Evolutionary conservation across 2,329 filamentous ascomycete species (phyloP), one percentile per base, ranked within the genome.

Genomic region (Aspergillus sp.): DNA sequence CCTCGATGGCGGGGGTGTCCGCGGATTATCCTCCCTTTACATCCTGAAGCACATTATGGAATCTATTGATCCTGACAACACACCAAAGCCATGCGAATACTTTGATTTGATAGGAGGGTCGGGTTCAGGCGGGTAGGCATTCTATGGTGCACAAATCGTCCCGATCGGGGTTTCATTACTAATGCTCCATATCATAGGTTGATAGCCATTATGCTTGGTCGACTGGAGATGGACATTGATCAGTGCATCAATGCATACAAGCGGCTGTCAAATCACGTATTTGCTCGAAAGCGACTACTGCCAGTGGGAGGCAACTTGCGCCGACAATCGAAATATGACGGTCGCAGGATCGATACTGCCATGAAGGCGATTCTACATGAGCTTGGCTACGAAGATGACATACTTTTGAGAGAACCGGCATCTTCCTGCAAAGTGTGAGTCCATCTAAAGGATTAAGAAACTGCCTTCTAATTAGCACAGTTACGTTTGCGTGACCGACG

Each of bases 161-260:
- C 30, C 39, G 36, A 25, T 8, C 30, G 36, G 42, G 42, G 19
- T 23, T 55, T 7, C 5, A 8, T 21, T 27, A 8, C 36, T 39
- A 61, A 54, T 25, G 6, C 17, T 15, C 15, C 10, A 21, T 13
- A 30, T 11, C 10, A 17, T 25, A 81, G 80, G 0, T 68, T 83
- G 8, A 78, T 83, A 8, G 80, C 81, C 2, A 76, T 83, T 36
- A 79, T 83, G 74, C 73, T 83, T 5, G 80, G 80, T 1, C 75
- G 78, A 2, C 68, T 83, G 1, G 66, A 75, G 30, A 80, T 83
- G 78, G 74, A 72, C 25, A 73, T 81, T 8, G 62, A 71, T 23
- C 77, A 82, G 17, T 81, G 78, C 30, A 75, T 82, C 15, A 59
- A 70, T 2, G 75, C 71, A 2, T 83, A 83, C 59, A 66, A 75